Percentiles rank a stretch among this genome's conserved stretches.
These are phyloP conservation scores for Venturia oleaginea DNA, from an alignment of 2,329 filamentous ascomycete species.

Conservation along the genomic window DNA sequence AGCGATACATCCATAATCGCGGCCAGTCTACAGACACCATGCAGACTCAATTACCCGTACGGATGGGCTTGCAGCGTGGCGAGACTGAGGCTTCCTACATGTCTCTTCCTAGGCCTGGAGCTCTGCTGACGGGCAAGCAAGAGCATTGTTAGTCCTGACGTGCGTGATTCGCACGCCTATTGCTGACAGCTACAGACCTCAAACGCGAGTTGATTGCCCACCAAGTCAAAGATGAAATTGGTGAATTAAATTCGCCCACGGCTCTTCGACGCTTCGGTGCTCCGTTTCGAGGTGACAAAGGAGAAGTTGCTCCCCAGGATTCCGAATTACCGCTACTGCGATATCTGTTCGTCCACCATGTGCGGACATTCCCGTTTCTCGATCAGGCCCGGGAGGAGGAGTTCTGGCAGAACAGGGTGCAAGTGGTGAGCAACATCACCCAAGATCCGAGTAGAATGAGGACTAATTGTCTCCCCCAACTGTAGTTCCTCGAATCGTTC, in stretches of 20 bases:
- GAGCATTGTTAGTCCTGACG: constrained; percentile 67
- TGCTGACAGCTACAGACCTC: constrained; percentile 52
- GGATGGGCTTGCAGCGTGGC: constrained; percentile 6
- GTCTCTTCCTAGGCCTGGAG: constrained; percentile 44
- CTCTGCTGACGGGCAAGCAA: constrained; percentile 83
- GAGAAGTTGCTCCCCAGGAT: constrained; percentile 86
- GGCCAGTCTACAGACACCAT: not conserved
- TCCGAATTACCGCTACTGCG: constrained; percentile 88
- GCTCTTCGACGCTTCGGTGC: constrained; percentile 91
- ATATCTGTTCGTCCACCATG: constrained; percentile 96
- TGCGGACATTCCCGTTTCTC: constrained; percentile 95
- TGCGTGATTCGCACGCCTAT: not conserved
- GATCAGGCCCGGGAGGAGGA: constrained; percentile 97
- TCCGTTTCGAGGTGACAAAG: constrained; percentile 84
- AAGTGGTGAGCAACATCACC: constrained; percentile 58
- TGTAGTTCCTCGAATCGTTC: constrained; percentile 89
- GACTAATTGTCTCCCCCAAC: not conserved
- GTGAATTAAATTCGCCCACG: constrained; percentile 87
- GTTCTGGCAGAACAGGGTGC: constrained; percentile 98
- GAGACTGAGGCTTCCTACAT: constrained; percentile 25
- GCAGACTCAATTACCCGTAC: not conserved
- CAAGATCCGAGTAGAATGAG: constrained; percentile 12
- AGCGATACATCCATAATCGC: not conserved
- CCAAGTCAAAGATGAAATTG: constrained; percentile 84
- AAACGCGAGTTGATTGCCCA: constrained; percentile 89